Evolutionary conservation across 176 grass and related monocot genomes (phyloP).

Genomic region (Oryza meridionalis): DNA sequence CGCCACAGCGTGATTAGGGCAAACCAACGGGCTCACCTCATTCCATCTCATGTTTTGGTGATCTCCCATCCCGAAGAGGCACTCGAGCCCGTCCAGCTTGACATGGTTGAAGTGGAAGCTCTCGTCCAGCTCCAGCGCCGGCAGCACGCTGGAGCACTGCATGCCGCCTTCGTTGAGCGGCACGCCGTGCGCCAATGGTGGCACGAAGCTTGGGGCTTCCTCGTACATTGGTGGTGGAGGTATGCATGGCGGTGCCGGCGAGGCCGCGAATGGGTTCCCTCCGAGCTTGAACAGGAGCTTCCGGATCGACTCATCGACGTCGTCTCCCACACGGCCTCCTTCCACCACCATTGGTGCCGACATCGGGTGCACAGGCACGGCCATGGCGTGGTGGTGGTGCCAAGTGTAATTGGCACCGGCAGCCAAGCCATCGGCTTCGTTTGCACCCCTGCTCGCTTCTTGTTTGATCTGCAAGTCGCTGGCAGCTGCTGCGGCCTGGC

Average conservation of each 20-base stretch:
- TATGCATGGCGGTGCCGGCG: slow-evolving; percentile 22
- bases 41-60: slow-evolving; percentile 59
- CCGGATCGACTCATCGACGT: slow-evolving; percentile 56
- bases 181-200: slow-evolving; percentile 20
- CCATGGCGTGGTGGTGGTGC: slow-evolving; percentile 35
- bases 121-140: slow-evolving; percentile 63
- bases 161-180: slow-evolving; percentile 29
- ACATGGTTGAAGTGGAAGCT: slow-evolving; percentile 75
- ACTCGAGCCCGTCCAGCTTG: slow-evolving; percentile 70
- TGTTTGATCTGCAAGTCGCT: slow-evolving; percentile 47
- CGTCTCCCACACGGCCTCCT: slow-evolving; percentile 33
- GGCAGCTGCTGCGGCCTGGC: slow-evolving; percentile 1
- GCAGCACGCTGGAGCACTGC: slow-evolving; percentile 33
- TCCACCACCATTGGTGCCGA: slow-evolving; percentile 28
- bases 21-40: slow-evolving; percentile 64
- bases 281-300: slow-evolving; percentile 69
- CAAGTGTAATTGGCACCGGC: slow-evolving; percentile 30
- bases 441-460: slow-evolving; percentile 36
- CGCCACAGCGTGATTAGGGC: slow-evolving; percentile 50
- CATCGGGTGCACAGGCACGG: slow-evolving; percentile 44
- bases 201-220: slow-evolving; percentile 41
- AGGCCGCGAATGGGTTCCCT: slow-evolving; percentile 42
- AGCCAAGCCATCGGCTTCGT: slow-evolving; percentile 37
- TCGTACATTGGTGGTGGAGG: slow-evolving; percentile 49
- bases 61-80: slow-evolving; percentile 51